Base-by-base conservation (phyloP, 257 asterid species). In the Plectranthus barbatus region DNA sequence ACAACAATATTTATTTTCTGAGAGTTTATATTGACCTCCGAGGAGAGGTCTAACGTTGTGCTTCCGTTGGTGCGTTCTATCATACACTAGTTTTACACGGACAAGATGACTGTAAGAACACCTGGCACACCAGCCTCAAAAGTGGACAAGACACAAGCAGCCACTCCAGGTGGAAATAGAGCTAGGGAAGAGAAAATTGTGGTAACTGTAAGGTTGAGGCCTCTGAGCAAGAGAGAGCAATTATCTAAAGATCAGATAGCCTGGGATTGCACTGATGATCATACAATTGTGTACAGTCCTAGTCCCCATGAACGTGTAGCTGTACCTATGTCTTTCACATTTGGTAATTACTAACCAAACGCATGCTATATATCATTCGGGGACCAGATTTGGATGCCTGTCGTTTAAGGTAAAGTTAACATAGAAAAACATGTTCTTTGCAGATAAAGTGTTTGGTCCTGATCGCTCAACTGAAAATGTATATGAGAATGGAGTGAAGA, bases 381-480 rank as follows among this genome's bases (percentile, higher is more conserved):
- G 54, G 11, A 13, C 54, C 19, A 36, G 18, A 24, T 46, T 34
- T 63, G 19, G 26, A 56, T 68, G 29, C 29, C 10, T 61, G 29
- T 44, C 67, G 44, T 24, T 18, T 13, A 21, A 40, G 7, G 23
- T 50, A 44, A 54, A 57, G 50, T 66, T 42, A 26, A 26, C 5
- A 5, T 51, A 13, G 18, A 9, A 47, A 58, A 46, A 23, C 5
- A 18, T 70, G 9, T 54, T 31, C 34, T 66, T 70, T 64, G 14
- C 87, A 91, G 98, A 91, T 79, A 88, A 84, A 72, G 98, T 91
- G 62, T 91, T 91, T 69, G 84, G 90, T 65, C 92, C 95, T 13
- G 88, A 80, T 66, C 53, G 82, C 66, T 44, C 85, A 44, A 91
- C 96, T 60, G 95, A 88, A 52, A 36, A 62, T 29, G 98, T 88